A percentile compares a stretch with the other conserved stretches of the same genome.
These are phyloP conservation scores for Flaveria brownii DNA, from an alignment of 129 eudicot species.

Conservation along the genomic window DNA sequence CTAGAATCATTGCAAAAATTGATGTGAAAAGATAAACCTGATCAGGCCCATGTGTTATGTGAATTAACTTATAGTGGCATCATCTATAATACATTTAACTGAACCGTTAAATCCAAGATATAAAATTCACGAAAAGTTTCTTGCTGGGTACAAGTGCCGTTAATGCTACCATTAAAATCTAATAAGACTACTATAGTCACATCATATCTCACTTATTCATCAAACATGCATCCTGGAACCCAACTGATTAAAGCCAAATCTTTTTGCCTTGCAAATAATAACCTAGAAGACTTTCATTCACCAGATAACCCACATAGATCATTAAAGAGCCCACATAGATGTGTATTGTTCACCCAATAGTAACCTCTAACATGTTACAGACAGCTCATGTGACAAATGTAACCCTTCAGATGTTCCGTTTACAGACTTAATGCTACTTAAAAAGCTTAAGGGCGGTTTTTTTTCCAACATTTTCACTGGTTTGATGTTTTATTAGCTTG, in stretches of 20 bases:
- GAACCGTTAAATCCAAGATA: background rate
- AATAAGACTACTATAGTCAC: background rate
- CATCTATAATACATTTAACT: background rate
- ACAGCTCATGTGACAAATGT: slow-evolving; percentile 1
- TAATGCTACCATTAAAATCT: background rate
- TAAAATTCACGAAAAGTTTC: background rate
- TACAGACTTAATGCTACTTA: background rate
- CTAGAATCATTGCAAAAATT: background rate
- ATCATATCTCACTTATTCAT: background rate
- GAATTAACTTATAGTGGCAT: background rate
- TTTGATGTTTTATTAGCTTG: background rate
- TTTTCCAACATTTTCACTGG: background rate
- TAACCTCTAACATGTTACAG: background rate
- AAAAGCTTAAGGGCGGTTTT: background rate
- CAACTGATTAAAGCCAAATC: background rate
- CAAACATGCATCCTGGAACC: background rate
- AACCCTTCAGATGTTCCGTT: background rate
- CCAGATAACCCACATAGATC: too few species aligned
- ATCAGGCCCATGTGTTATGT: background rate
- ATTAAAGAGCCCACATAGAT: background rate
- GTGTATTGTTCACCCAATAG: background rate
- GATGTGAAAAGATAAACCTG: background rate
- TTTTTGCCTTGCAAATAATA: background rate
- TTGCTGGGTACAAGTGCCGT: background rate
- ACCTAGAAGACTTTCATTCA: background rate